These are phyloP conservation scores for Ophiocordyceps unilateralis DNA, from an alignment of 2,329 filamentous ascomycete genomes.

Conservation along the genomic window DNA sequence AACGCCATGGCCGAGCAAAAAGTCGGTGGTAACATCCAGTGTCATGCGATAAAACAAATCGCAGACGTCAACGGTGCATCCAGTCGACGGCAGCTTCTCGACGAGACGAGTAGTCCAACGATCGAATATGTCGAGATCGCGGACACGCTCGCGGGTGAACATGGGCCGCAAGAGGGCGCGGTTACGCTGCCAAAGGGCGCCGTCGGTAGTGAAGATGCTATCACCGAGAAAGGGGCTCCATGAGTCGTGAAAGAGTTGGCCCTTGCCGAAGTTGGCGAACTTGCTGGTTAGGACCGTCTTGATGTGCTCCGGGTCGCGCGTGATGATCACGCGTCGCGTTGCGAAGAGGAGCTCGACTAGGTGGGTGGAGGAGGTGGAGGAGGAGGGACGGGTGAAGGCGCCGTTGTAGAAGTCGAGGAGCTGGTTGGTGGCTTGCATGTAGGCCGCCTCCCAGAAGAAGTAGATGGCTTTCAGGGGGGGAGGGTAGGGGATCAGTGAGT, in stretches of 20 bases:
- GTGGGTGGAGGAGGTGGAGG: slow-evolving; percentile 1
- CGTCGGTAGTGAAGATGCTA: slow-evolving; percentile 66
- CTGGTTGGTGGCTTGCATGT: slow-evolving; percentile 6
- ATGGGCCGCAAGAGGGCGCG: slow-evolving; percentile 69
- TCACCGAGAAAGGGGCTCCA: slow-evolving; percentile 64
- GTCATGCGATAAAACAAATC: slow-evolving; percentile 71
- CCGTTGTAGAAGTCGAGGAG: slow-evolving; percentile 4
- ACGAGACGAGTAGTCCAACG: slow-evolving; percentile 5
- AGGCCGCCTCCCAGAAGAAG: slow-evolving; percentile 1
- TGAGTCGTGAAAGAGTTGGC: slow-evolving; percentile 53
- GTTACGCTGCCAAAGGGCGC: slow-evolving; percentile 59
- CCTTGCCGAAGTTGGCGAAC: slow-evolving; percentile 73
- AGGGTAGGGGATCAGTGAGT: not conserved
- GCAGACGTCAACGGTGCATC: slow-evolving; percentile 49
- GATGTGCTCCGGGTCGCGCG: slow-evolving; percentile 74
- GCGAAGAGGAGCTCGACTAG: slow-evolving; percentile 35
- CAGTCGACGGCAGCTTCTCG: slow-evolving; percentile 13
- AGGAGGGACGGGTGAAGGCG: slow-evolving; percentile 2
- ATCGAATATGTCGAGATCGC: slow-evolving; percentile 68
- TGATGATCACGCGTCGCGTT: slow-evolving; percentile 50
- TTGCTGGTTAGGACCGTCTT: slow-evolving; percentile 81
- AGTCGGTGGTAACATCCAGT: slow-evolving; percentile 73
- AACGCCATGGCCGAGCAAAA: slow-evolving; percentile 45
- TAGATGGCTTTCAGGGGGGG: slow-evolving; percentile 1
- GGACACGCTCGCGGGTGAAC: slow-evolving; percentile 70